Conservation (phyloP, 495 filamentous ascomycete species). For the Aspergillus campestris region DNA sequence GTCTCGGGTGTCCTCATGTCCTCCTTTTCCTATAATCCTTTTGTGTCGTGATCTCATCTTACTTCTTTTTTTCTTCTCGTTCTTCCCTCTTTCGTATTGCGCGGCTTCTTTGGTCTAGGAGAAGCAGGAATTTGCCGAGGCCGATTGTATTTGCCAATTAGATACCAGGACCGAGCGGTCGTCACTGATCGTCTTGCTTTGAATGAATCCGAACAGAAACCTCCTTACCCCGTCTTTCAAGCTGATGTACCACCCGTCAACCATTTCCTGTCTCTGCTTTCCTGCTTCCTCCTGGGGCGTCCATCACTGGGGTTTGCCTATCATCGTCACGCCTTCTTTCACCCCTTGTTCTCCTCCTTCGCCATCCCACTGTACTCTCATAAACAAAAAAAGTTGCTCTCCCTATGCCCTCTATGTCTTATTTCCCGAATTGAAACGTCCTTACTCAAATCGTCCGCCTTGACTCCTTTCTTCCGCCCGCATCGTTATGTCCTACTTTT, state of each 20-base stretch:
- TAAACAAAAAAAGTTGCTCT: no score
- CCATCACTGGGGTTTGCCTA: no score
- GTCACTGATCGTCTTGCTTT: conserved; percentile 11
- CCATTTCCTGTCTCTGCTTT: conserved; percentile 5
- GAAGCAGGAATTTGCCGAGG: conserved; percentile 23
- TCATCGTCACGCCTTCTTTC: no score
- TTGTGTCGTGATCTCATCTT: conserved; percentile 26
- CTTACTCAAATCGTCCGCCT: no score
- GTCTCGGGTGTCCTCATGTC: background rate
- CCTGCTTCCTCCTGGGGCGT: no score
- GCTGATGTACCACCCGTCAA: background rate
- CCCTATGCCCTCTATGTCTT: no score
- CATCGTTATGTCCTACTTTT: no score
- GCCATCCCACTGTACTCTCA: no score
- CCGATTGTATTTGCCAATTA: conserved; percentile 21
- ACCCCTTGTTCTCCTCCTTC: no score
- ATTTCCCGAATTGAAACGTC: no score
- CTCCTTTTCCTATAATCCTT: conserved; percentile 21
- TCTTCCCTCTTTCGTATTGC: conserved; percentile 37
- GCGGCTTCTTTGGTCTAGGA: conserved; percentile 50
- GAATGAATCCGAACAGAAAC: conserved; percentile 15
- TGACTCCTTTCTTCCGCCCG: no score
- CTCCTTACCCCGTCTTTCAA: conserved; percentile 1
- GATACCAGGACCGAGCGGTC: conserved; percentile 20
- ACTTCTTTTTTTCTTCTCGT: conserved; percentile 43